Base-by-base conservation (phyloP, 352 stramenopile genomes). In the Pythium periplocum region DNA sequence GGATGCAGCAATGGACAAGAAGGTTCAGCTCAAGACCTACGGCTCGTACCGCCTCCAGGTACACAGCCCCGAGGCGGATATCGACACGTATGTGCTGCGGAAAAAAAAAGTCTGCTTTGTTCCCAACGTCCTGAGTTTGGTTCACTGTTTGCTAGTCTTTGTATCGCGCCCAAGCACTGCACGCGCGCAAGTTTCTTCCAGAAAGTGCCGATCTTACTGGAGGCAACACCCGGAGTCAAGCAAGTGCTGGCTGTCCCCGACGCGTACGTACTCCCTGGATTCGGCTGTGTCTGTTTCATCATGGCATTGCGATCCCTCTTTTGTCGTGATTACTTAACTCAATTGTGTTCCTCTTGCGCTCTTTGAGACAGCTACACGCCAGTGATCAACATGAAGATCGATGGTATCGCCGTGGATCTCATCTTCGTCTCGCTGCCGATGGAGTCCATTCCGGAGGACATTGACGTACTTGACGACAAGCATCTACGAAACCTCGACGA, bases 371-470 rank as follows among this genome's bases (percentile, higher is more conserved):
- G 80, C 17, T 93, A 87, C 42, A 80, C 93, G 39, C 93, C 95
- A 0, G 87, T 98, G 34, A 92, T 98, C 59, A 98, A 98, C 65
- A 95, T 98, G 76, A 86, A 87, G 51, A 74, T 98, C 34, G 70
- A 96, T 32, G 83, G 74, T 1, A 88, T 98, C 48, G 66, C 87
- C 4, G 86, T 98, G 44, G 94, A 98, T 62, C 66, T 98, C 47
- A 75, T 98, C 2, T 98, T 98, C 68, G 93, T 89, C 8, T 78
- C 80, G 34, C 62, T 96, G 5, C 46, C 73, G 30, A 45, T 96
- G 26, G 62, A 83, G 5, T 74, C 64, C 3, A 67, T 96, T 4
- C 74, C 83, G 0, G 57, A 65, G 17, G 57, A 84, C 33, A 70
- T 96, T 34, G 71, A 96, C 40, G 67, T 97, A 0, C 61, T 97